These are phyloP conservation scores for Agaricus subrufescens DNA, from an alignment of 768 basidiomycete species.

Conservation along the genomic window DNA sequence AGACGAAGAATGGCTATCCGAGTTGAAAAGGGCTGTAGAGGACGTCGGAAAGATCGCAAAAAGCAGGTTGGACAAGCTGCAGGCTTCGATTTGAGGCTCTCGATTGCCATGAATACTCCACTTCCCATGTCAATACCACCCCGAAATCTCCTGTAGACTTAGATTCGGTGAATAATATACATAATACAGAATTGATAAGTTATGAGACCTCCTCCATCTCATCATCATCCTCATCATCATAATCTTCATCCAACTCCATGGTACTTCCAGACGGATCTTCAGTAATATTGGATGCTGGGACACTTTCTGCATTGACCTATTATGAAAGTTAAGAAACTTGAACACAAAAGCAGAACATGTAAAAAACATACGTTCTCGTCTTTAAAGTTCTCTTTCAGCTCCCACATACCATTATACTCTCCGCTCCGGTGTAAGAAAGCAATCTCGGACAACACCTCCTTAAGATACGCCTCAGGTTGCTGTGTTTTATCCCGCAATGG, in stretches of 20 bases:
- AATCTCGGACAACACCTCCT: conserved; percentile 75
- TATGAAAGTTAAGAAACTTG: conserved; percentile 2
- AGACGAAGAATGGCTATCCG: conserved; percentile 53
- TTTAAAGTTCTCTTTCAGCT: conserved; percentile 71
- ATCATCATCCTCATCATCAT: conserved; percentile 54
- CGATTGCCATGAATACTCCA: conserved; percentile 15
- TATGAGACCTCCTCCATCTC: conserved; percentile 74
- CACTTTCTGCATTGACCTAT: conserved; percentile 43
- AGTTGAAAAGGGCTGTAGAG: conserved; percentile 66
- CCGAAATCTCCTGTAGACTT: too few relatives aligned
- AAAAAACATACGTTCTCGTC: conserved; percentile 43
- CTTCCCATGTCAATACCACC: too few relatives aligned
- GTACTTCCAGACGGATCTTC: conserved; percentile 27
- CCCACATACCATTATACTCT: conserved; percentile 77
- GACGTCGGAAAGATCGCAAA: conserved; percentile 78
- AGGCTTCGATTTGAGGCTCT: conserved; percentile 14
- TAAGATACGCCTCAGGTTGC: conserved; percentile 84
- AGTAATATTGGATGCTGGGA: conserved; percentile 31
- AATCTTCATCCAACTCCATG: conserved; percentile 51
- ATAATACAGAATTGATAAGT: conserved; percentile 7
- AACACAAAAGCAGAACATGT: conserved; percentile 11
- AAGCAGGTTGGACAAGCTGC: conserved; percentile 51
- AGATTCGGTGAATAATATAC: too few relatives aligned
- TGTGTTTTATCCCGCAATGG: conserved; percentile 73
- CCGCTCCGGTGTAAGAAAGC: conserved; percentile 75